Evolutionary conservation across 148 eudicot genomes (phyloP), one percentile per base, ranked within the genome.

Genomic region (Rhododendron simsii): DNA sequence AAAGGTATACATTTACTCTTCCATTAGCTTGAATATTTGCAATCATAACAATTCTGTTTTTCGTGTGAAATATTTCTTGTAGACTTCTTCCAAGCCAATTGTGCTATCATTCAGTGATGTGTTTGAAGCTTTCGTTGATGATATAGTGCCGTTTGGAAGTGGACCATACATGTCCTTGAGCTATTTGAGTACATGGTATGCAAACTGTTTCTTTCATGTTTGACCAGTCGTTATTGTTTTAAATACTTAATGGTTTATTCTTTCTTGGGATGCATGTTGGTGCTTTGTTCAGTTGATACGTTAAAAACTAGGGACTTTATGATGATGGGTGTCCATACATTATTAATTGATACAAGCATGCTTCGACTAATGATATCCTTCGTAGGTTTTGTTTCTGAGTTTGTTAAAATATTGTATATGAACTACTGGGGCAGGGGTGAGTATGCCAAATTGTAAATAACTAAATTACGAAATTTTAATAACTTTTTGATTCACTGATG

Each of bases 81-180:
- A 95, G 98, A 92, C 86, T 79, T 89, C 92, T 87, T 91, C 95
- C 18, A 90, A 63, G 74, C 93, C 92, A 55, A 80, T 82, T 81
- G 90, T 88, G 44, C 82, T 93, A 82, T 85, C 91, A 47, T 93
- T 97, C 80, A 87, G 79, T 83, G 92, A 91, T 90, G 81, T 93
- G 53, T 95, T 94, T 87, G 85, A 88, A 51, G 93, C 91, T 83
- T 89, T 93, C 51, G 61, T 88, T 80, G 92, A 91, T 86, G 98
- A 95, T 84, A 91, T 90, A 77, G 86, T 95, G 91, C 99, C 99
- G 79, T 85, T 55, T 73, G 92, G 93, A 87, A 90, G 87, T 91
- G 96, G 98, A 84, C 98, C 98, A 9, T 90, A 95, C 89, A 90
- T 95, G 89, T 88, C 90, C 61, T 71, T 91, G 88, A 90, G 91